Conservation (phyloP, 2,329 filamentous ascomycete species). For the Neospermospora avenae region DNA sequence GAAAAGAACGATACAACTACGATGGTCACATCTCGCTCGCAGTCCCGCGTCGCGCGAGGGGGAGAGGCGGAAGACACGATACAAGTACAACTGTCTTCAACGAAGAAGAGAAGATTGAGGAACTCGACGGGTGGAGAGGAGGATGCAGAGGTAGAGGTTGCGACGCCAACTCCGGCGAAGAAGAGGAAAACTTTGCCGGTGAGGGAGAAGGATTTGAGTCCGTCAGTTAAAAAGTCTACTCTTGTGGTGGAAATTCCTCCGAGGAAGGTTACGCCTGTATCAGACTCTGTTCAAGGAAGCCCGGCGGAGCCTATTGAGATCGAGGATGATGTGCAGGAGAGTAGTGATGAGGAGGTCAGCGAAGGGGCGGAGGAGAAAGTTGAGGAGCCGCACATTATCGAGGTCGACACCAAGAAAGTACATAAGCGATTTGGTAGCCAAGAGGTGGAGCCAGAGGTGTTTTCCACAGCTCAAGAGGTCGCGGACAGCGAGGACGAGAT, state of each 20-base stretch:
- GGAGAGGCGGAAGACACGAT: constrained; percentile 17
- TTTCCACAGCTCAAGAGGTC: constrained; percentile 12
- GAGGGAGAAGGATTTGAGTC: constrained; percentile 17
- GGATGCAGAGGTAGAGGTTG: constrained; percentile 5
- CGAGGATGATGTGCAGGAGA: constrained; percentile 14
- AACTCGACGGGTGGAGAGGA: neutral
- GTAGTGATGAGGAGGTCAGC: constrained; percentile 3
- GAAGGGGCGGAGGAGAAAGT: neutral
- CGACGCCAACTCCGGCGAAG: constrained; percentile 22
- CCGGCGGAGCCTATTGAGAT: constrained; percentile 4
- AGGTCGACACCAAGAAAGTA: constrained; percentile 10
- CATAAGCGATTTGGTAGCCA: constrained; percentile 30
- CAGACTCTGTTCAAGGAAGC: neutral
- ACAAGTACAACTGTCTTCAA: constrained; percentile 11
- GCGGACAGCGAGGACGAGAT: constrained; percentile 5
- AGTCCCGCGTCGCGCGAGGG: neutral
- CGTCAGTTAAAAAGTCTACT: constrained; percentile 8
- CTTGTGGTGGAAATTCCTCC: constrained; percentile 29
- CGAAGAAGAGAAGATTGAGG: constrained; percentile 13
- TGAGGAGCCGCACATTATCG: neutral
- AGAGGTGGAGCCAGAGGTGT: constrained; percentile 18
- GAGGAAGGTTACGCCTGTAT: constrained; percentile 2
- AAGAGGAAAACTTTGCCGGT: constrained; percentile 27
- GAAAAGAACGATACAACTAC: neutral
- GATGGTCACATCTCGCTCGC: constrained; percentile 28